Evolutionary conservation across 441 rosid species (phyloP).

Genomic region (Jatropha multifida): DNA sequence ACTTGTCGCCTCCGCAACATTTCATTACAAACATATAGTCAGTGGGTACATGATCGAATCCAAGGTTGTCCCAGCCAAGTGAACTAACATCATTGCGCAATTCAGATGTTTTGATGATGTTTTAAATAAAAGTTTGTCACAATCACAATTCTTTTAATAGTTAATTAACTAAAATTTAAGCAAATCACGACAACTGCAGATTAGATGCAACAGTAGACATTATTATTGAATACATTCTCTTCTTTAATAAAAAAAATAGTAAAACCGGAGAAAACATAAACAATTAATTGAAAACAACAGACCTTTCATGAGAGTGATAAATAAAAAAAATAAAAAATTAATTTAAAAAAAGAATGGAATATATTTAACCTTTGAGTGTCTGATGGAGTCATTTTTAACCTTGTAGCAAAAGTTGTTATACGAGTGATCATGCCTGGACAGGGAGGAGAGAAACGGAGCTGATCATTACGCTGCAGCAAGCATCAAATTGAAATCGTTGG

Average conservation of each 20-base stretch:
- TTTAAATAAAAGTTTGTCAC: not conserved
- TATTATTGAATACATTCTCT: no score
- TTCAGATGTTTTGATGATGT: constrained; percentile 26
- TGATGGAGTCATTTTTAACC: not conserved
- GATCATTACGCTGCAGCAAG: constrained; percentile 1
- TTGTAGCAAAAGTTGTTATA: not conserved
- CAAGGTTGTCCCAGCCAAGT: constrained; percentile 37
- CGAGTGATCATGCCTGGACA: not conserved
- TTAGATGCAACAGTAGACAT: no score
- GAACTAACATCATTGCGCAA: constrained; percentile 14
- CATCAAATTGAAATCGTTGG: not conserved
- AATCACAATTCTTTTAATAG: not conserved
- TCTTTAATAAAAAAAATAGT: not conserved
- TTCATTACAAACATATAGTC: constrained; percentile 47
- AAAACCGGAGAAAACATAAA: not conserved
- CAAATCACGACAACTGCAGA: not conserved
- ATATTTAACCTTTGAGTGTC: not conserved
- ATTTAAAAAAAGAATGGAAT: not conserved
- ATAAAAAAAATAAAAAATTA: not conserved
- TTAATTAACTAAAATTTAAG: not conserved
- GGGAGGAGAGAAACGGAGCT: not conserved
- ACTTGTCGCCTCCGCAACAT: constrained; percentile 29
- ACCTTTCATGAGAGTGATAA: not conserved
- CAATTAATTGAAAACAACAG: not conserved
- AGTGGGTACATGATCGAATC: constrained; percentile 37